Conservation (phyloP, 306 rosid genomes). For the Pterocarpus santalinus region DNA sequence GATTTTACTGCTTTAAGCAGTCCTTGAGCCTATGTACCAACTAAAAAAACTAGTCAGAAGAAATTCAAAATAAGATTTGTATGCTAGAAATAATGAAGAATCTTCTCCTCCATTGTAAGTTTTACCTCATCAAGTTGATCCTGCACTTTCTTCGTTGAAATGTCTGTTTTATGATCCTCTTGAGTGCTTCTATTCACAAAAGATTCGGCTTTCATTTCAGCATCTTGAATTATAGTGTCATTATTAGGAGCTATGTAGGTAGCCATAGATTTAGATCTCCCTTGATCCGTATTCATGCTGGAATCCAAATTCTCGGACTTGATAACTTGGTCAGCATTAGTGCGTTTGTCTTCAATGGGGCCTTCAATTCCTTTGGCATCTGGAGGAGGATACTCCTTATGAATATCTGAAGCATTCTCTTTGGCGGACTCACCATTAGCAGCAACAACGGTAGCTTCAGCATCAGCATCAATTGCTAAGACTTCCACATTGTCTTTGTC, state of each 20-base stretch:
- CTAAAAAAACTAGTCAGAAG: constrained; percentile 68
- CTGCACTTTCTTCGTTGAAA: constrained; percentile 64
- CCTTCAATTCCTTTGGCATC: constrained; percentile 54
- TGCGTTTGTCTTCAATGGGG: constrained; percentile 48
- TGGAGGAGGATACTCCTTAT: constrained; percentile 55
- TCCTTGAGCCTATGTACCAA: constrained; percentile 89
- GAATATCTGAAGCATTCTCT: constrained; percentile 58
- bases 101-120: constrained; percentile 41
- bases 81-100: constrained; percentile 12
- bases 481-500: constrained; percentile 53
- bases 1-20: constrained; percentile 85
- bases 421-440: constrained; percentile 56
- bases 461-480: constrained; percentile 47
- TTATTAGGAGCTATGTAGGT: constrained; percentile 50
- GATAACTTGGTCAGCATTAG: constrained; percentile 54
- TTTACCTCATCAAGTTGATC: constrained; percentile 96
- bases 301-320: constrained; percentile 55
- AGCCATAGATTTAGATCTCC: constrained; percentile 57
- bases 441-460: constrained; percentile 53
- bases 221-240: constrained; percentile 54
- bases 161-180: constrained; percentile 62
- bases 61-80: constrained; percentile 35
- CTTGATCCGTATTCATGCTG: constrained; percentile 53
- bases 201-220: constrained; percentile 57
- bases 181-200: constrained; percentile 54